phyloP scores from a whole-genome alignment of 2,329 filamentous ascomycete genomes.

The Curvularia verruculosa region DNA sequence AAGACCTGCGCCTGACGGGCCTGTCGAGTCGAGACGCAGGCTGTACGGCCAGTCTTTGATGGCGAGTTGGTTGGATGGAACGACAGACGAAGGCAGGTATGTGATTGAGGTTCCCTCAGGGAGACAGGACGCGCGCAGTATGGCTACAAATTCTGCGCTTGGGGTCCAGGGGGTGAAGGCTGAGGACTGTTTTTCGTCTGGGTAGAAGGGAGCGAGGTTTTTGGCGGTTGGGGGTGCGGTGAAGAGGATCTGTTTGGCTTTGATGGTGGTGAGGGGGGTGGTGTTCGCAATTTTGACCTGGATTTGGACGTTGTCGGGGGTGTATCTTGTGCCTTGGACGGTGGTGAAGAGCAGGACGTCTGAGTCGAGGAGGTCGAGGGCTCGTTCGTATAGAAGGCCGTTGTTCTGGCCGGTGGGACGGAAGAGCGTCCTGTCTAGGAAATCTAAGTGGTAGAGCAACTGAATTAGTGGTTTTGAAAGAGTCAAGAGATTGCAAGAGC shows the following conservation, averaged over 20 bases:
- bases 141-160: slow-evolving; percentile 19
- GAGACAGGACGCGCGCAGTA: slow-evolving; percentile 27
- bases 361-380: slow-evolving; percentile 22
- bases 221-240: slow-evolving; percentile 20
- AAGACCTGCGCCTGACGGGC: slow-evolving; percentile 17
- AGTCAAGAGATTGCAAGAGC: background rate
- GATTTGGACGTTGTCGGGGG: slow-evolving; percentile 5
- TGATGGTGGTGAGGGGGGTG: slow-evolving; percentile 16
- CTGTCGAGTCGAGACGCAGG: slow-evolving; percentile 27
- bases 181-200: slow-evolving; percentile 19
- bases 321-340: slow-evolving; percentile 14
- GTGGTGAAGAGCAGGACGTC: slow-evolving; percentile 20
- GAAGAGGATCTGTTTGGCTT: slow-evolving; percentile 27
- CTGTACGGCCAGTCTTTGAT: slow-evolving; percentile 26
- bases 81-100: slow-evolving; percentile 14
- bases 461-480: no score
- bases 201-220: slow-evolving; percentile 20
- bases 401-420: slow-evolving; percentile 23
- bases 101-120: slow-evolving; percentile 25
- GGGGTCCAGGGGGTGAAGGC: slow-evolving; percentile 19
- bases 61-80: slow-evolving; percentile 22
- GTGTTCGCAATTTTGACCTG: slow-evolving; percentile 9
- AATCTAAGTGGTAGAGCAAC: background rate
- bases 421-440: slow-evolving; percentile 16
- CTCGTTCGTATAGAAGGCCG: slow-evolving; percentile 30